phyloP scores from a whole-genome alignment of 2,329 filamentous ascomycete species.

The Rhynchosporium graminicola region DNA sequence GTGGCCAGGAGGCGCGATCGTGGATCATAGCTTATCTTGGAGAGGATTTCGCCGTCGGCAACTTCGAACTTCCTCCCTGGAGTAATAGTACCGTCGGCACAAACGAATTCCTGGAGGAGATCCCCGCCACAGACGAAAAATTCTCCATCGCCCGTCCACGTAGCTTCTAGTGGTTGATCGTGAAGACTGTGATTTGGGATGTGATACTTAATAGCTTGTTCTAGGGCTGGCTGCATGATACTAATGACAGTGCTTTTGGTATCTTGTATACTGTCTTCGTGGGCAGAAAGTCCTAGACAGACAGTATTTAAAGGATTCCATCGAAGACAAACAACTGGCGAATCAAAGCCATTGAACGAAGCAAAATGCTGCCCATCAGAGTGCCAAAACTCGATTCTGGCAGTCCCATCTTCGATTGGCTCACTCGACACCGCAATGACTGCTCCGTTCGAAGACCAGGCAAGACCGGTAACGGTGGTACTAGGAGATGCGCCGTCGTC shows the following conservation, averaged over 20 bases:
- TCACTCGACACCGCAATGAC: slow-evolving; percentile 61
- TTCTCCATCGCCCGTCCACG: slow-evolving; percentile 60
- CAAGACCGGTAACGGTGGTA: slow-evolving; percentile 58
- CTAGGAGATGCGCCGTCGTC: slow-evolving; percentile 54
- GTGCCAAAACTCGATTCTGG: slow-evolving; percentile 57
- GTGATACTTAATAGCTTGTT: slow-evolving; percentile 45
- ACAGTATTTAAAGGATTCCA: slow-evolving; percentile 59
- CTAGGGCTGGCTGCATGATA: slow-evolving; percentile 45
- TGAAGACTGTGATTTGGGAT: slow-evolving; percentile 53
- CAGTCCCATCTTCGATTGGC: slow-evolving; percentile 48
- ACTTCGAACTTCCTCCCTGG: slow-evolving; percentile 53
- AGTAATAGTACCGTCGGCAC: slow-evolving; percentile 49
- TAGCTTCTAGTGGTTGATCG: slow-evolving; percentile 55
- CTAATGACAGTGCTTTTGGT: slow-evolving; percentile 56
- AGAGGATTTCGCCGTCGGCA: slow-evolving; percentile 54
- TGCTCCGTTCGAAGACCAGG: slow-evolving; percentile 60
- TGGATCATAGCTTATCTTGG: slow-evolving; percentile 58
- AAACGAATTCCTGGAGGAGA: slow-evolving; percentile 51
- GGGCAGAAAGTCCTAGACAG: slow-evolving; percentile 59
- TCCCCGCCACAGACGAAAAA: slow-evolving; percentile 62
- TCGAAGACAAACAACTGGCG: slow-evolving; percentile 61
- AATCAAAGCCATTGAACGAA: slow-evolving; percentile 57
- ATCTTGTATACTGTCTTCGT: slow-evolving; percentile 52
- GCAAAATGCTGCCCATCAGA: slow-evolving; percentile 54
- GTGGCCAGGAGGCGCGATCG: slow-evolving; percentile 57